Conservation (phyloP, 1,139 yeast species). For the Lodderomyces pseudojiufengensis region DNA sequence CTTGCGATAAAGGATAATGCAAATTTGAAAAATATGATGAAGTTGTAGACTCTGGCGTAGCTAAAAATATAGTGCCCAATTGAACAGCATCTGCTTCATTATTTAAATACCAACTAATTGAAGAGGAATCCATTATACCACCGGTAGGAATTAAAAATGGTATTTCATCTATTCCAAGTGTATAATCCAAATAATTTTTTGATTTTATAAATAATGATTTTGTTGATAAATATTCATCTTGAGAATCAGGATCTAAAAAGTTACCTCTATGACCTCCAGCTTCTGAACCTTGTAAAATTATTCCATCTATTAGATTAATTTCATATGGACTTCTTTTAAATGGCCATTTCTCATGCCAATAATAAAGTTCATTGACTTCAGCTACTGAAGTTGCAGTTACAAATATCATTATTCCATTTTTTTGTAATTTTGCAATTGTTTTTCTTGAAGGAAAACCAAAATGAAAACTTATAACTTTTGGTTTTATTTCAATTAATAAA, state of each 20-base stretch:
- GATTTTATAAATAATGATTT: conserved; percentile 27
- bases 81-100: conserved; percentile 47
- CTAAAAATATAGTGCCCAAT: conserved; percentile 44
- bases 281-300: conserved; percentile 48
- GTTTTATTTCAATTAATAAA: conserved; percentile 17
- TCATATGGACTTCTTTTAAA: background rate
- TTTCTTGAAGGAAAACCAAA: conserved; percentile 41
- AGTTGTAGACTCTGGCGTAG: conserved; percentile 29
- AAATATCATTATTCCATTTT: conserved; percentile 47
- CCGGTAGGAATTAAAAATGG: conserved; percentile 45
- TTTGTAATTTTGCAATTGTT: conserved; percentile 39
- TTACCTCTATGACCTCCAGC: conserved; percentile 57
- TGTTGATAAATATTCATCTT: conserved; percentile 36
- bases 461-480: conserved; percentile 45
- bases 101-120: conserved; percentile 23
- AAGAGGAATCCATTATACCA: conserved; percentile 34
- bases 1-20: conserved; percentile 1
- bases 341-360: too few species aligned
- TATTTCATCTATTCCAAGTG: background rate
- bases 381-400: conserved; percentile 42
- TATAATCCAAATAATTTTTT: conserved; percentile 8
- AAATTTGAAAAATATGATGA: conserved; percentile 17
- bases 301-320: conserved; percentile 29
- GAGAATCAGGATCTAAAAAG: conserved; percentile 21
- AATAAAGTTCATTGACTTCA: conserved; percentile 31